Conservation (phyloP, 352 stramenopile species). For the Pseudoperonospora humuli region DNA sequence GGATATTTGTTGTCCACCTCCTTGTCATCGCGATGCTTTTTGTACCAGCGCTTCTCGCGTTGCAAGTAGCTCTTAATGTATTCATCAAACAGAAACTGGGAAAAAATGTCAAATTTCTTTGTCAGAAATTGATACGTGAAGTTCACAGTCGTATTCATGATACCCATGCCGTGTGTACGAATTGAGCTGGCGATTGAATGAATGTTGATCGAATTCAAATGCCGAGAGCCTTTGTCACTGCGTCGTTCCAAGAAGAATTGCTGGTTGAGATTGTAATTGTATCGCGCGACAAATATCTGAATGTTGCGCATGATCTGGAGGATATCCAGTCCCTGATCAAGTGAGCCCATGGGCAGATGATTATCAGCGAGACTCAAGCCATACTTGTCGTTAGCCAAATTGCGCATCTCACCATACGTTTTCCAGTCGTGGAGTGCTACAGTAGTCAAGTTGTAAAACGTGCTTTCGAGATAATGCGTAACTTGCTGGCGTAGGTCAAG, state of each 20-base stretch:
- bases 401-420: constrained; percentile 91
- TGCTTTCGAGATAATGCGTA: constrained; percentile 90
- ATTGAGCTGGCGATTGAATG: constrained; percentile 88
- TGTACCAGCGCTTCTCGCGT: constrained; percentile 90
- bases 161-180: constrained; percentile 92
- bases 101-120: constrained; percentile 88
- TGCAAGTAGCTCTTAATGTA: constrained; percentile 92
- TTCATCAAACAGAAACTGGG: constrained; percentile 91
- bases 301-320: constrained; percentile 95
- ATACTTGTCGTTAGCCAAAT: constrained; percentile 90
- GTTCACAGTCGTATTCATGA: constrained; percentile 94
- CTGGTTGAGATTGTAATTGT: constrained; percentile 95
- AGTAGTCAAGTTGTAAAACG: constrained; percentile 93
- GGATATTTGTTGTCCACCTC: constrained; percentile 91
- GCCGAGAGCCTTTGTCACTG: constrained; percentile 86
- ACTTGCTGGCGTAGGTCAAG: constrained; percentile 83
- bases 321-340: constrained; percentile 90
- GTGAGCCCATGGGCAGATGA: constrained; percentile 88
- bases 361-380: constrained; percentile 87
- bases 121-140: constrained; percentile 93
- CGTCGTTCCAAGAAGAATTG: constrained; percentile 92
- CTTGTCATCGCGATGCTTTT: constrained; percentile 85
- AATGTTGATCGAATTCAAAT: constrained; percentile 91
- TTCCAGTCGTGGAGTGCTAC: constrained; percentile 94
- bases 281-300: constrained; percentile 84